Evolutionary conservation across 805 yeast species (phyloP).

Genomic region (Gaillardinia entomophila): DNA sequence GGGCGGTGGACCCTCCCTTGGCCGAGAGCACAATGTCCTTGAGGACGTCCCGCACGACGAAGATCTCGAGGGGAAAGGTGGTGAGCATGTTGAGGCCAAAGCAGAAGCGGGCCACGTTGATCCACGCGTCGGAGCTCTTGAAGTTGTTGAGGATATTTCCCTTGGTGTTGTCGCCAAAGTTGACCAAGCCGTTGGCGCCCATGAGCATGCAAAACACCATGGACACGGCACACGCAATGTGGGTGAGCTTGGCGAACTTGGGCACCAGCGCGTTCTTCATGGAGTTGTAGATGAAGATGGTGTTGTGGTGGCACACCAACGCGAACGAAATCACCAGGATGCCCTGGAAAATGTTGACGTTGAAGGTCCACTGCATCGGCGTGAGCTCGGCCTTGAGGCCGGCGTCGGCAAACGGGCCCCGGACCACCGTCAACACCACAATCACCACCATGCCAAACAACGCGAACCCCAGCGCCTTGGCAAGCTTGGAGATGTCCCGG

Average conservation of each 20-base stretch:
- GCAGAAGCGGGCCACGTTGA: conserved; percentile 83
- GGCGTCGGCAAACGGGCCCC: conserved; percentile 60
- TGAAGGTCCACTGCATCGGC: conserved; percentile 44
- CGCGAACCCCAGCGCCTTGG: conserved; percentile 84
- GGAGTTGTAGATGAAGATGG: conserved; percentile 84
- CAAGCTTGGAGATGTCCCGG: conserved; percentile 75
- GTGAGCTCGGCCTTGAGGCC: conserved; percentile 46
- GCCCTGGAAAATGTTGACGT: conserved; percentile 74
- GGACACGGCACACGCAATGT: conserved; percentile 75
- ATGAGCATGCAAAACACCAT: conserved; percentile 71
- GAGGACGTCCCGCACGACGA: conserved; percentile 85
- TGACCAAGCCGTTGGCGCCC: conserved; percentile 73
- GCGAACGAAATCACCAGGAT: conserved; percentile 94
- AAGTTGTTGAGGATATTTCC: conserved; percentile 90
- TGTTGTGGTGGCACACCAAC: conserved; percentile 91
- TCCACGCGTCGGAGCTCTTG: conserved; percentile 64
- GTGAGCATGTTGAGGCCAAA: conserved; percentile 92
- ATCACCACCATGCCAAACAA: conserved; percentile 78
- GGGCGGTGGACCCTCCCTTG: conserved; percentile 23
- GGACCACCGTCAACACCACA: conserved; percentile 61
- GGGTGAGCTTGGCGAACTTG: conserved; percentile 73
- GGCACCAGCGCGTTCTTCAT: conserved; percentile 69
- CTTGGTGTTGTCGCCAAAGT: conserved; percentile 71
- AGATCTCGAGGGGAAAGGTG: conserved; percentile 84
- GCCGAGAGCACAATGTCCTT: conserved; percentile 47